Percentiles rank a stretch among this genome's conserved stretches.
phyloP scores from a whole-genome alignment of 2,329 filamentous ascomycete species.

The Paecilomyces fulvus region DNA sequence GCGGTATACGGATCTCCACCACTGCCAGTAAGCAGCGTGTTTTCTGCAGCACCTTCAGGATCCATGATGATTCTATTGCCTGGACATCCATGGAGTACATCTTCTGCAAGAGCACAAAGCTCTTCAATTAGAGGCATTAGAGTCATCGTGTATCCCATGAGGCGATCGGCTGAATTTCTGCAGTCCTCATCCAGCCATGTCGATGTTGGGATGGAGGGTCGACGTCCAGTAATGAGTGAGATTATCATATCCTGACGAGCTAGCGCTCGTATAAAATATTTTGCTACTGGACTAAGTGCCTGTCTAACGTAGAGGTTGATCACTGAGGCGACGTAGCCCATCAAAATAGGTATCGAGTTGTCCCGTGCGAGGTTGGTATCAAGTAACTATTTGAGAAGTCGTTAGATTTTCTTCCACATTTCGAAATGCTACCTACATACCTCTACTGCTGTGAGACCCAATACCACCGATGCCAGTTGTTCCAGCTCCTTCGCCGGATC shows the following conservation, averaged over 20 bases:
- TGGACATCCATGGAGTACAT: conserved; percentile 8
- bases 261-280: conserved; percentile 24
- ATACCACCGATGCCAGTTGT: conserved; percentile 17
- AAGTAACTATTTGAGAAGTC: conserved; percentile 8
- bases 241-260: conserved; percentile 25
- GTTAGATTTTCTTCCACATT: background rate
- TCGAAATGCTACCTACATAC: conserved; percentile 8
- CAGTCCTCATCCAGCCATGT: conserved; percentile 19
- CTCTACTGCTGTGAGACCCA: conserved; percentile 23
- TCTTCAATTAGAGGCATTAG: conserved; percentile 23
- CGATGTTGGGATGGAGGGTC: conserved; percentile 13
- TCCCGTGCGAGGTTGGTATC: conserved; percentile 16
- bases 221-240: conserved; percentile 16
- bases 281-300: conserved; percentile 17
- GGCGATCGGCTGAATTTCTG: conserved; percentile 15
- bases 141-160: conserved; percentile 22
- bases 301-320: conserved; percentile 13
- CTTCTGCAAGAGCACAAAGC: conserved; percentile 19
- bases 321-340: conserved; percentile 10
- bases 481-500: conserved; percentile 15
- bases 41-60: background rate
- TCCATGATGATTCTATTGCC: background rate
- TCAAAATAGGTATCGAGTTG: conserved; percentile 10
- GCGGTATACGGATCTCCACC: too few species aligned
- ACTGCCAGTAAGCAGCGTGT: background rate